Base-by-base conservation (phyloP, 169 alveolate genomes). In the Cryptosporidium viatorum region DNA sequence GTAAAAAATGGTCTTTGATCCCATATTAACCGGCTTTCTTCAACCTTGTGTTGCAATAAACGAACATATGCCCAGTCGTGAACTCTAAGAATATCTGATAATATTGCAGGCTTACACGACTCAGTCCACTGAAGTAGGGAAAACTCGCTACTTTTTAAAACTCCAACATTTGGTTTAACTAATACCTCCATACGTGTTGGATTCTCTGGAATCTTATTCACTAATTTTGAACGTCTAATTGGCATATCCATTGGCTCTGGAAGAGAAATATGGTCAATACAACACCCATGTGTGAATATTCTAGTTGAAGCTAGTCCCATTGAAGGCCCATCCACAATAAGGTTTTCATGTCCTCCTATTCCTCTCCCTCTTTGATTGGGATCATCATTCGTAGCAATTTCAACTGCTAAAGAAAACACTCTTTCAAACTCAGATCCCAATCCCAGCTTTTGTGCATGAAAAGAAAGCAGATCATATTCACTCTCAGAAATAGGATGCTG, bases 61-160 rank as follows among this genome's bases (percentile, higher is more conserved):
- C 93, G 94, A 80, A 97, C 91, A 85, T 98, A 98, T 48, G 96
- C 95, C 85, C 96, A 94, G 71, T 97, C 99, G 87, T 98, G 99
- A 5, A 98, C 99, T 91, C 99, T 91, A 84, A 97, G 93, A 29
- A 98, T 93, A 92, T 98, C 99, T 39, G 97, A 95, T 26, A 96
- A 86, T 5, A 93, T 74, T 1, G 98, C 99, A 18, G 95, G 95
- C 41, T 95, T 92, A 3, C 97, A 93, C 59, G 91, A 70, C 58
- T 92, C 95, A 39, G 84, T 74, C 86, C 96, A 91, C 59, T 94
- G 93, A 62, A 96, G 89, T 68, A 92, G 75, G 18, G 94, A 92
- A 59, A 96, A 91, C 43, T 94, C 94, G 31, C 91, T 95, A 59
- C 96, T 91, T 60, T 94, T 91, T 70, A 96, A 91, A 16, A 96